These are phyloP conservation scores for Kodamaea hsintzibuensis DNA, from an alignment of 805 yeast genomes.

Conservation along the genomic window DNA sequence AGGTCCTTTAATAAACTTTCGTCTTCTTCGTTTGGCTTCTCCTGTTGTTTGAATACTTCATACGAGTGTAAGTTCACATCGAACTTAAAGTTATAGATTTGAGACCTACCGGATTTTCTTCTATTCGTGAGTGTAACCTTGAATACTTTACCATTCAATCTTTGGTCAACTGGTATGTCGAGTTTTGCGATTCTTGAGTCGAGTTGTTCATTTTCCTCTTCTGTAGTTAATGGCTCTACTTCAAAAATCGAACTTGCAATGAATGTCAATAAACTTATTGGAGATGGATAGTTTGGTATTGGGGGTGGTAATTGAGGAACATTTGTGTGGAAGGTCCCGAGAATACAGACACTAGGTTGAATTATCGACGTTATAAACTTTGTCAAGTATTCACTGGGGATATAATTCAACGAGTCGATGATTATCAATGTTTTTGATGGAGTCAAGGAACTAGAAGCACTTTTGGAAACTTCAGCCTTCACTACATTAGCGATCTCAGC, in stretches of 20 bases:
- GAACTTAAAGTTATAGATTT: slow-evolving; percentile 54
- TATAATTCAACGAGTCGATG: slow-evolving; percentile 68
- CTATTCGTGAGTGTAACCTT: slow-evolving; percentile 59
- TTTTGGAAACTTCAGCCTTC: slow-evolving; percentile 15
- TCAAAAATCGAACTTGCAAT: slow-evolving; percentile 77
- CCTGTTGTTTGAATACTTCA: slow-evolving; percentile 25
- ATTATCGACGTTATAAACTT: slow-evolving; percentile 50
- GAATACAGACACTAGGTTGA: slow-evolving; percentile 29
- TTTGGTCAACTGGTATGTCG: slow-evolving; percentile 45
- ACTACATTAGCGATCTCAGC: slow-evolving; percentile 22
- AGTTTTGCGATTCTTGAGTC: slow-evolving; percentile 40
- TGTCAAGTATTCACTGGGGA: slow-evolving; percentile 48
- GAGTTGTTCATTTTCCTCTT: slow-evolving; percentile 48
- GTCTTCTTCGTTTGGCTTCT: slow-evolving; percentile 39
- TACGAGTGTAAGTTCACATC: slow-evolving; percentile 50
- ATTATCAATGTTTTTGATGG: slow-evolving; percentile 45
- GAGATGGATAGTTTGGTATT: slow-evolving; percentile 52
- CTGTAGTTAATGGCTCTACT: slow-evolving; percentile 44
- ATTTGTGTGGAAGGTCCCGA: slow-evolving; percentile 40
- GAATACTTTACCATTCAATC: slow-evolving; percentile 50
- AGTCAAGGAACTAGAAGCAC: background rate
- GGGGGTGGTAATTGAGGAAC: slow-evolving; percentile 40
- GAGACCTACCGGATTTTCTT: slow-evolving; percentile 82
- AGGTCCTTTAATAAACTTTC: slow-evolving; percentile 63
- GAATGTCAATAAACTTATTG: slow-evolving; percentile 55